A percentile compares a stretch with the other conserved stretches of the same genome.
phyloP scores from a whole-genome alignment of 768 basidiomycete genomes.

The Cyclocybe cylindracea region DNA sequence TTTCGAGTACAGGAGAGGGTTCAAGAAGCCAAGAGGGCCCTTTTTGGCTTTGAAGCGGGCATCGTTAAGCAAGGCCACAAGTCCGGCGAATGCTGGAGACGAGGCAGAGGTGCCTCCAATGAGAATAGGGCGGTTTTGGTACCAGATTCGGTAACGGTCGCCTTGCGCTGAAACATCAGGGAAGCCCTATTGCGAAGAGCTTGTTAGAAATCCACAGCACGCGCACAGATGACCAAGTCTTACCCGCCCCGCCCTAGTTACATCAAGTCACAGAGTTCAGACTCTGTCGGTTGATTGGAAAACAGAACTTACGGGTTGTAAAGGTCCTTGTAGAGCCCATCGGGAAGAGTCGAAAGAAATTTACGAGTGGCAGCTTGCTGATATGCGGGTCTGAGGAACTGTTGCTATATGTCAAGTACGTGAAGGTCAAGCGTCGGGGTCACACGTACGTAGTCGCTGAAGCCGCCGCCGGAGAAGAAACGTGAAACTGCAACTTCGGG shows the following conservation, averaged over 20 bases:
- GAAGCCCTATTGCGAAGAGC: constrained; percentile 38
- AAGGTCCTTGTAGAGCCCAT: constrained; percentile 54
- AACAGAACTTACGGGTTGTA: constrained; percentile 52
- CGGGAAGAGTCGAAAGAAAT: constrained; percentile 47
- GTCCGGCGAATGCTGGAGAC: constrained; percentile 62
- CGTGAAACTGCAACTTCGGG: constrained; percentile 57
- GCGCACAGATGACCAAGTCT: constrained; percentile 13
- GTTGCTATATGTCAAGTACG: not conserved
- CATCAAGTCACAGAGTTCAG: not conserved
- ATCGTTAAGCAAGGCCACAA: constrained; percentile 69
- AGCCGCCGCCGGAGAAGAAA: constrained; percentile 71
- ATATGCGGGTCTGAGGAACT: constrained; percentile 58
- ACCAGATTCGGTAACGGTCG: constrained; percentile 47
- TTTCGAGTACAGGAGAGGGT: constrained; percentile 58
- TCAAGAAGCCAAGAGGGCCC: constrained; percentile 63
- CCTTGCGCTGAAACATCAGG: constrained; percentile 72
- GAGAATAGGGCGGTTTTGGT: constrained; percentile 33
- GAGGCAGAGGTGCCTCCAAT: constrained; percentile 69
- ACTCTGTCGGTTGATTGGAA: not conserved
- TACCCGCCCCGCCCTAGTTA: constrained; percentile 54
- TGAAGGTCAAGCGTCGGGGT: not conserved
- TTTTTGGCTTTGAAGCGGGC: constrained; percentile 45
- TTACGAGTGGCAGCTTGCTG: constrained; percentile 45
- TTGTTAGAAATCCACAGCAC: not conserved
- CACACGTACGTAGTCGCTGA: constrained; percentile 61